Conservation (phyloP, 768 basidiomycete genomes). For the Steccherinum ochraceum region DNA sequence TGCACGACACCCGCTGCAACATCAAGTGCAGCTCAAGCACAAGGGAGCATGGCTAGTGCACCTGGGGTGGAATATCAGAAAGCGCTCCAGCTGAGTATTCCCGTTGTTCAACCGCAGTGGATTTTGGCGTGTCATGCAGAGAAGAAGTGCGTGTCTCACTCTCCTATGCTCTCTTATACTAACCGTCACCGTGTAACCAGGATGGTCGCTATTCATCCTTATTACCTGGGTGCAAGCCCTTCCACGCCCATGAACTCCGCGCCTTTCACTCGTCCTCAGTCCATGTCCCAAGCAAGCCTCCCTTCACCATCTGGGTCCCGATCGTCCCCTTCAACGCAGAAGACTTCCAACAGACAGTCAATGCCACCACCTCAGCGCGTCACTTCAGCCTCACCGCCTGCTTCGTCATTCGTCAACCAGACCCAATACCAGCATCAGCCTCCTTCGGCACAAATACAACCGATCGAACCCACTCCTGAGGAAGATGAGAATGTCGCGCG, state of each 20-base stretch:
- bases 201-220: slow-evolving; percentile 82
- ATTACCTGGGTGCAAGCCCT: slow-evolving; percentile 71
- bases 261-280: slow-evolving; percentile 53
- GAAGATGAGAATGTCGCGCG: slow-evolving; percentile 23
- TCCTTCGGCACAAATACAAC: slow-evolving; percentile 11
- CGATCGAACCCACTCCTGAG: slow-evolving; percentile 50
- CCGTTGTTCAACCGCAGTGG: slow-evolving; percentile 94
- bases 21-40: slow-evolving; percentile 47
- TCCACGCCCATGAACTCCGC: slow-evolving; percentile 33
- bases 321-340: slow-evolving; percentile 22
- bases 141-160: slow-evolving; percentile 52
- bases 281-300: slow-evolving; percentile 67
- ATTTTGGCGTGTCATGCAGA: slow-evolving; percentile 83
- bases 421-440: slow-evolving; percentile 19
- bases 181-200: slow-evolving; percentile 28
- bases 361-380: slow-evolving; percentile 54
- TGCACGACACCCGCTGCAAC: slow-evolving; percentile 84
- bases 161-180: background rate
- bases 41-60: slow-evolving; percentile 45
- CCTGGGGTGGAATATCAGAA: slow-evolving; percentile 90
- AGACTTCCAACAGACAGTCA: slow-evolving; percentile 51
- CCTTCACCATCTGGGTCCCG: slow-evolving; percentile 33
- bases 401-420: slow-evolving; percentile 31
- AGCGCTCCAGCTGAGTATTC: slow-evolving; percentile 90
- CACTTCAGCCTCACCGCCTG: slow-evolving; percentile 36